A percentile compares a stretch with the other conserved stretches of the same genome.
Conservation (phyloP, 169 alveolate genomes). For the Cryptosporidium muris region DNA sequence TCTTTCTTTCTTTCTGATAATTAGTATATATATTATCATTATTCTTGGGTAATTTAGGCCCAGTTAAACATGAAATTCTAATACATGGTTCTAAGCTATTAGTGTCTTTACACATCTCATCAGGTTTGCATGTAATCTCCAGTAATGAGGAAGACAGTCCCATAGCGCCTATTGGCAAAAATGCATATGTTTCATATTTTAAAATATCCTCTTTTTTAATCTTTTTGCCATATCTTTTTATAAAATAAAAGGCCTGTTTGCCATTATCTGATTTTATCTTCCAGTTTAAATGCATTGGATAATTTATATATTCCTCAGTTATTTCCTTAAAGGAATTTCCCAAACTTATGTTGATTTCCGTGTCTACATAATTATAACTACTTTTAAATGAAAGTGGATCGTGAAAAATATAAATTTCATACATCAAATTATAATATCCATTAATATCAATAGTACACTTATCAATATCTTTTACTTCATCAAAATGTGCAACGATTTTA, state of each 20-base stretch:
- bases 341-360: not conserved
- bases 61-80: not conserved
- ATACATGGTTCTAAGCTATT: not conserved
- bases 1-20: not conserved
- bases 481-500: not conserved
- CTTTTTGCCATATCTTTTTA: no score
- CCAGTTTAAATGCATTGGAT: not conserved
- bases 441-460: constrained; percentile 5
- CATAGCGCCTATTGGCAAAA: no score
- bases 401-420: constrained; percentile 8
- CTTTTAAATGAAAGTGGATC: not conserved
- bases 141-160: no score
- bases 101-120: no score
- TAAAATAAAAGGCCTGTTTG: no score
- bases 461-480: constrained; percentile 5
- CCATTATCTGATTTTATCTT: no score
- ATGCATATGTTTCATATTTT: no score
- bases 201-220: no score
- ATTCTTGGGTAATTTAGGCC: not conserved
- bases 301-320: not conserved
- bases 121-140: no score
- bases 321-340: not conserved
- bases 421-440: constrained; percentile 2
- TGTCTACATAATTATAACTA: not conserved
- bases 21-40: not conserved